Conservation (phyloP, 139 green algal species). For the Tetradesmus obliquus region DNA sequence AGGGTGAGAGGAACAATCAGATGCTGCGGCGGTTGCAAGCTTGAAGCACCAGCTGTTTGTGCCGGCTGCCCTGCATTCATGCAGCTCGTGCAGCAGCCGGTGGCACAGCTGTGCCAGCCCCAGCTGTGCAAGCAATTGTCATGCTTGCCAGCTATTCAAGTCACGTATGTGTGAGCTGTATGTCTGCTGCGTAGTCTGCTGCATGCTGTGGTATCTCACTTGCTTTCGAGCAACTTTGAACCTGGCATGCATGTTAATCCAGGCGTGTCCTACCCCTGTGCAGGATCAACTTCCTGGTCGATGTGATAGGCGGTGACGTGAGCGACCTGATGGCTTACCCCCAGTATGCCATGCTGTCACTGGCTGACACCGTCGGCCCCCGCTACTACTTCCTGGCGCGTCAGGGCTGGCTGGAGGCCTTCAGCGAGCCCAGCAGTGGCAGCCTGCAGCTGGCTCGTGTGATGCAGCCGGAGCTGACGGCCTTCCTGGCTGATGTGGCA, state of each 20-base stretch:
- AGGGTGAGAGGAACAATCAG: too few relatives aligned
- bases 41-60: neutral
- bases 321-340: constrained; percentile 11
- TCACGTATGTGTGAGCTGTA: too few relatives aligned
- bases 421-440: constrained; percentile 12
- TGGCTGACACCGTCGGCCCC: constrained; percentile 16
- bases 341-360: neutral
- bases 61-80: neutral
- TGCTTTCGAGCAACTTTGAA: neutral
- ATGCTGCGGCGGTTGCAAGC: too few relatives aligned
- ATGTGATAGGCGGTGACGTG: neutral
- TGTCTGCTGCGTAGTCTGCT: too few relatives aligned
- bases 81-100: neutral
- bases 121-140: too few relatives aligned
- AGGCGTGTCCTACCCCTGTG: neutral
- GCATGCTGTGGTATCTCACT: neutral
- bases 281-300: constrained; percentile 43
- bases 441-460: constrained; percentile 19
- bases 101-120: too few relatives aligned
- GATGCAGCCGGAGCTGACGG: constrained; percentile 12
- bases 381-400: constrained; percentile 37
- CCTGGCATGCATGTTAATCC: neutral
- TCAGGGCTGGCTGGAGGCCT: neutral
- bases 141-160: too few relatives aligned
- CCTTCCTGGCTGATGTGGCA: constrained; percentile 19